Conservation (phyloP, 164 flowering plant species). For the Tetracentron sinense region DNA sequence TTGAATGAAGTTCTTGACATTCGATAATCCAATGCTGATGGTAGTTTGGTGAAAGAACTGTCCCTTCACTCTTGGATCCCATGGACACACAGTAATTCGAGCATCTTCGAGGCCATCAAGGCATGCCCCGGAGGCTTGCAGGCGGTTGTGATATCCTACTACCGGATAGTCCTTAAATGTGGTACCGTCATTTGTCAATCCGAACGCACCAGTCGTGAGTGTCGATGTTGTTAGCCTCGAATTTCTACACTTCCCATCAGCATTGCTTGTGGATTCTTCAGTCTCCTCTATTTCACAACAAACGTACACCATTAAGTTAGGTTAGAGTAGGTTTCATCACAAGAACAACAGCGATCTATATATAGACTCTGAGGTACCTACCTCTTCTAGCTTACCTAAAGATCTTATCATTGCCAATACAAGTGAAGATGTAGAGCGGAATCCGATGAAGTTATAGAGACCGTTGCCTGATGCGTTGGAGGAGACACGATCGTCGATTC, state of each 20-base stretch:
- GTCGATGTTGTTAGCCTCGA: conserved; percentile 20
- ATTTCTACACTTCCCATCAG: conserved; percentile 43
- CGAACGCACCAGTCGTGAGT: conserved; percentile 13
- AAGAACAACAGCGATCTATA: background rate
- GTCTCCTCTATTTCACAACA: conserved; percentile 44
- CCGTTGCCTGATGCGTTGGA: conserved; percentile 43
- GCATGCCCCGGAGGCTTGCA: conserved; percentile 69
- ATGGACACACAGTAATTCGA: conserved; percentile 47
- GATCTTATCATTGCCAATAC: conserved; percentile 33
- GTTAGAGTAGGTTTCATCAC: background rate
- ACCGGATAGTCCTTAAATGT: conserved; percentile 58
- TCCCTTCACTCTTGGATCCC: conserved; percentile 64
- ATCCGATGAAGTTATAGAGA: conserved; percentile 34
- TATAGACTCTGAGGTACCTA: background rate
- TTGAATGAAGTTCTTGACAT: conserved; percentile 47
- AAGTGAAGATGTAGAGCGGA: conserved; percentile 35
- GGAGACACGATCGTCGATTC: conserved; percentile 54
- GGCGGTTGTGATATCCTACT: conserved; percentile 54
- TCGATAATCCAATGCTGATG: conserved; percentile 44
- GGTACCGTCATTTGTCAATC: conserved; percentile 48
- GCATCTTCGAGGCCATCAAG: conserved; percentile 41
- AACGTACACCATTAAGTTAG: background rate
- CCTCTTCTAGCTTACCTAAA: conserved; percentile 40
- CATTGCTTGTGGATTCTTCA: conserved; percentile 34
- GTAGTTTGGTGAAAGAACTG: conserved; percentile 62